Conservation (phyloP, 78 protist species). For the Mantamonas sphyraenae region DNA sequence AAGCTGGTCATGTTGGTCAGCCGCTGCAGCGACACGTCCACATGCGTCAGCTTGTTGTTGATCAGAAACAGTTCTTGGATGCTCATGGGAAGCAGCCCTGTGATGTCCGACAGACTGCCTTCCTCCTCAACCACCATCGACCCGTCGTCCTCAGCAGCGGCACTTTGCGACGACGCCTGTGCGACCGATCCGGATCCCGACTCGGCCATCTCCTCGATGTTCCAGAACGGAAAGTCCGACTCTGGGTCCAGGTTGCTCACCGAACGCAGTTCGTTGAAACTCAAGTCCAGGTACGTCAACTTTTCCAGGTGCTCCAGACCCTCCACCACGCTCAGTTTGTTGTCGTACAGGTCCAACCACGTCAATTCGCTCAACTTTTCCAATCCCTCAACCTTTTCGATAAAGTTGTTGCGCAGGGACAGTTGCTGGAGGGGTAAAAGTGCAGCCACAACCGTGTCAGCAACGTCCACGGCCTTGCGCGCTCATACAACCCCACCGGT, state of each 20-base stretch:
- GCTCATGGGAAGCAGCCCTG: too few species aligned
- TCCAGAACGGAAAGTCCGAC: too few species aligned
- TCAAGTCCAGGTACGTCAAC: slow-evolving; percentile 1
- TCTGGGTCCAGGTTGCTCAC: background rate
- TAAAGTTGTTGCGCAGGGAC: background rate
- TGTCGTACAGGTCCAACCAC: background rate
- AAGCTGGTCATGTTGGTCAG: slow-evolving; percentile 8
- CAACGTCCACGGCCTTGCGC: too few species aligned
- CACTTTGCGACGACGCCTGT: too few species aligned
- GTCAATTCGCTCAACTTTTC: background rate
- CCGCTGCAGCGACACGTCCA: background rate
- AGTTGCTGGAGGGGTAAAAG: too few species aligned
- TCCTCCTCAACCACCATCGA: too few species aligned
- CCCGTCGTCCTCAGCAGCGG: too few species aligned
- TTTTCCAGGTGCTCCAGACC: background rate
- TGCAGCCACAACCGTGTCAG: too few species aligned
- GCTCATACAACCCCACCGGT: too few species aligned
- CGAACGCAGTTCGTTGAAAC: background rate
- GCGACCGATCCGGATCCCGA: too few species aligned
- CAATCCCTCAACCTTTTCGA: background rate
- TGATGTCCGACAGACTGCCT: too few species aligned
- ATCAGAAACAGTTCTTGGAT: background rate
- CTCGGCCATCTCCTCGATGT: too few species aligned
- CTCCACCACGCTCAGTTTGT: background rate
- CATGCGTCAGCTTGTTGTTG: background rate